A percentile compares a stretch with the other conserved stretches of the same genome.
Conservation (phyloP, 345 rosid species). For the Populus simonii region DNA sequence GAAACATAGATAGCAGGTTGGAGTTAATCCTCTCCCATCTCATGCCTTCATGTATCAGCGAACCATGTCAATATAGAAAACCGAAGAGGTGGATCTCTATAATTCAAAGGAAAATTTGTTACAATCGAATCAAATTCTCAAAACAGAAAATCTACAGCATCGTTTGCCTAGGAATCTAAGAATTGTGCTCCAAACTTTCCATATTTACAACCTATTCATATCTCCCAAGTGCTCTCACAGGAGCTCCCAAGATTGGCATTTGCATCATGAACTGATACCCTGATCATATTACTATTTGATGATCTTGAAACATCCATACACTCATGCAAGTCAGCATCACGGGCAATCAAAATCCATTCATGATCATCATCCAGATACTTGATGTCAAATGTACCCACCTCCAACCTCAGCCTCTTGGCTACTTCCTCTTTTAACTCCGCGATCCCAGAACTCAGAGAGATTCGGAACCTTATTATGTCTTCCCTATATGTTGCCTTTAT, state of each 20-base stretch:
- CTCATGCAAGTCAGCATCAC: slow-evolving; percentile 80
- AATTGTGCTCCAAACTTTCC: slow-evolving; percentile 19
- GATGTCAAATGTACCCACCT: slow-evolving; percentile 67
- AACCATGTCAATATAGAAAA: no score
- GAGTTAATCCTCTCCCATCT: no score
- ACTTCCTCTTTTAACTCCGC: slow-evolving; percentile 74
- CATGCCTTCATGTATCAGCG: no score
- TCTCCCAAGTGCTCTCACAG: slow-evolving; percentile 80
- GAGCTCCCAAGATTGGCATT: slow-evolving; percentile 72
- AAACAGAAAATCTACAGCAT: slow-evolving; percentile 22
- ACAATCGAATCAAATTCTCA: slow-evolving; percentile 8
- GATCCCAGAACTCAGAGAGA: slow-evolving; percentile 49
- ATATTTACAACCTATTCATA: slow-evolving; percentile 19
- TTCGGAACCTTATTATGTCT: slow-evolving; percentile 77
- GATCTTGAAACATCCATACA: slow-evolving; percentile 67
- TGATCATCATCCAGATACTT: slow-evolving; percentile 82
- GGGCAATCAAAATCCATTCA: slow-evolving; percentile 79
- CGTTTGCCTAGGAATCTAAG: slow-evolving; percentile 19
- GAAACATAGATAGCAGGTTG: no score
- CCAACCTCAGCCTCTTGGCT: slow-evolving; percentile 78
- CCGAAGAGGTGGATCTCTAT: no score
- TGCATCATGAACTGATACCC: slow-evolving; percentile 66
- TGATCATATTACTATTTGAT: slow-evolving; percentile 53
- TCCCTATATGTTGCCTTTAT: slow-evolving; percentile 79
- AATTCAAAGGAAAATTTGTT: slow-evolving; percentile 2